These are phyloP conservation scores for Paxillus involutus DNA, from an alignment of 768 basidiomycete genomes.

Conservation along the genomic window DNA sequence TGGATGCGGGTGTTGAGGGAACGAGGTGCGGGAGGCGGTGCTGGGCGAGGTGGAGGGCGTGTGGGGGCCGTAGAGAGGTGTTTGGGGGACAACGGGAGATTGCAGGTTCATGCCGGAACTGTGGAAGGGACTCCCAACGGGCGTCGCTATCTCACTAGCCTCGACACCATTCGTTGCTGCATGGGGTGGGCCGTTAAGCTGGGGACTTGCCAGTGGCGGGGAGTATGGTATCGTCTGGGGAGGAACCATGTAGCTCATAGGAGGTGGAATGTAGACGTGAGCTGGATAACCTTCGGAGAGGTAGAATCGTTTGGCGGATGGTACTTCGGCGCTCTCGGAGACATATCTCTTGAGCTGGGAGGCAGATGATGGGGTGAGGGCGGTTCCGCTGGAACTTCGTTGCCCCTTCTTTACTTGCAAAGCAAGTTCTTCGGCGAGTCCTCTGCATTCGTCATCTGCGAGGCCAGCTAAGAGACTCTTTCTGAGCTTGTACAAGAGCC, in stretches of 20 bases:
- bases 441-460: constrained; percentile 54
- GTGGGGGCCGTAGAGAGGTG: constrained; percentile 23
- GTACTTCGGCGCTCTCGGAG: constrained; percentile 19
- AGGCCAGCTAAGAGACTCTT: constrained; percentile 50
- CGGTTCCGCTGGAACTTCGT: constrained; percentile 1
- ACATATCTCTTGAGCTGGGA: constrained; percentile 28
- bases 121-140: constrained; percentile 16
- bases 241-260: constrained; percentile 27
- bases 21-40: constrained; percentile 26
- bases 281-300: constrained; percentile 25
- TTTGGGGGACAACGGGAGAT: constrained; percentile 16
- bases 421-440: constrained; percentile 55
- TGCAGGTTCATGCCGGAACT: constrained; percentile 13
- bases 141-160: constrained; percentile 13
- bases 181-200: constrained; percentile 12
- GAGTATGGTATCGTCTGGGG: constrained; percentile 28
- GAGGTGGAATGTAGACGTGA: constrained; percentile 29
- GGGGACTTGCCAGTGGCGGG: constrained; percentile 19
- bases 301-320: constrained; percentile 30
- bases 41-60: constrained; percentile 15
- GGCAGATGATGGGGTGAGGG: constrained; percentile 1
- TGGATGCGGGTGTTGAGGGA: constrained; percentile 58
- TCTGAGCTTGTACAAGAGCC: no score
- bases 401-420: constrained; percentile 37
- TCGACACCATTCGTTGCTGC: constrained; percentile 11